Evolutionary conservation across 352 stramenopile species (phyloP).

Genomic region (Phytophthora chlamydospora): DNA sequence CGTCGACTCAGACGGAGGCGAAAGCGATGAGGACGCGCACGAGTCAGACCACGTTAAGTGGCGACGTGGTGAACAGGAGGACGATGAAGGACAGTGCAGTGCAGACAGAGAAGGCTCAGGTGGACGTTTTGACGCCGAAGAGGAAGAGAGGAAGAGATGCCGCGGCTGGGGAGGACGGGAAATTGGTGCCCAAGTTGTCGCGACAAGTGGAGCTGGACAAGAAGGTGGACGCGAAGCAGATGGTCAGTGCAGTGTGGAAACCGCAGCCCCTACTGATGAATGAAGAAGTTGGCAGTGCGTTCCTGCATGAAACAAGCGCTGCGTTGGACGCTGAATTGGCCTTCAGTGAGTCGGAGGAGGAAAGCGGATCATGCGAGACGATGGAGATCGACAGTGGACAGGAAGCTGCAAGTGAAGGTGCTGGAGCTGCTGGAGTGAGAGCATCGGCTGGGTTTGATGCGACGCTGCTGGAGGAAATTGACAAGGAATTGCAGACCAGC

Average conservation of each 20-base stretch:
- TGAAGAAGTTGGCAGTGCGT: background rate
- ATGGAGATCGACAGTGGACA: background rate
- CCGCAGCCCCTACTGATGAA: constrained; percentile 14
- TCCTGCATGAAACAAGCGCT: constrained; percentile 30
- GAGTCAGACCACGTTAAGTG: constrained; percentile 37
- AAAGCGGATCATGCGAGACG: background rate
- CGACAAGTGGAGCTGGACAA: background rate
- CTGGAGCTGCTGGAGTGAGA: background rate
- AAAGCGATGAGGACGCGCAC: constrained; percentile 4
- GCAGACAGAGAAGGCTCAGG: constrained; percentile 21
- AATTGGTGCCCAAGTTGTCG: constrained; percentile 25
- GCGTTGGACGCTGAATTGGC: constrained; percentile 49
- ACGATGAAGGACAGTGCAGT: constrained; percentile 8
- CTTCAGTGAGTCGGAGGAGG: constrained; percentile 37
- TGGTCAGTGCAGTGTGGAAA: background rate
- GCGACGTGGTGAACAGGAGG: constrained; percentile 15
- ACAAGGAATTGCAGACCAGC: constrained; percentile 35
- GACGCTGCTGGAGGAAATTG: constrained; percentile 18
- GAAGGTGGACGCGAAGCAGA: background rate
- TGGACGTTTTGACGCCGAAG: background rate
- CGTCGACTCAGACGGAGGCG: constrained; percentile 27
- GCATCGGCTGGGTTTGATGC: constrained; percentile 10
- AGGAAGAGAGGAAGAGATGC: constrained; percentile 18
- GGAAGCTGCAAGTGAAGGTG: background rate
- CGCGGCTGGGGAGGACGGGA: constrained; percentile 7